A percentile compares a stretch with the other conserved stretches of the same genome.
Conservation (phyloP, 2,329 filamentous ascomycete species). For the Sporothrix inflata region DNA sequence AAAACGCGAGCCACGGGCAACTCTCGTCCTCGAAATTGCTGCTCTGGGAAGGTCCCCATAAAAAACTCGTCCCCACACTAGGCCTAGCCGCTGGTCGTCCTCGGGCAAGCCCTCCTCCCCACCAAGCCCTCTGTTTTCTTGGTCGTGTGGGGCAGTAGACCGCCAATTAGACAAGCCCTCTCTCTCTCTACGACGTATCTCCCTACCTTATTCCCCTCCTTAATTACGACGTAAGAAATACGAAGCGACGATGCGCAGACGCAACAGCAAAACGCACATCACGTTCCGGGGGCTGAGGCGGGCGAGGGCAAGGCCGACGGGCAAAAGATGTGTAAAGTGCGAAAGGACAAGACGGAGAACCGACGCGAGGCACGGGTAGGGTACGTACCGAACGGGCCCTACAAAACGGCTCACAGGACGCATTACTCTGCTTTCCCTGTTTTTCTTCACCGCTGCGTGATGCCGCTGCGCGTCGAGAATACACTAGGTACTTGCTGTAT, state of each 20-base stretch:
- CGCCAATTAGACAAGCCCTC: not conserved
- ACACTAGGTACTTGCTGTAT: too few relatives aligned
- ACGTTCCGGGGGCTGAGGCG: not conserved
- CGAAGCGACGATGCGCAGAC: not conserved
- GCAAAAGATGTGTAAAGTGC: not conserved
- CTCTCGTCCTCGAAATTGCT: not conserved
- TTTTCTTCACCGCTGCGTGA: not conserved
- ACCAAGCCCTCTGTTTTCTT: not conserved
- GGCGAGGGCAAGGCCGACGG: not conserved
- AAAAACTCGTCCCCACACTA: slow-evolving; percentile 8
- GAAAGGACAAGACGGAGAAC: too few relatives aligned
- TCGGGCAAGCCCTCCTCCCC: slow-evolving; percentile 7
- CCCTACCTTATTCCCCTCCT: not conserved
- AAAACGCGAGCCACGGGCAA: not conserved
- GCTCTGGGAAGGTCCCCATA: slow-evolving; percentile 16
- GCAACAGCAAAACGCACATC: not conserved
- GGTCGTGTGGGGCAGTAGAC: not conserved
- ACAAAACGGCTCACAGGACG: too few relatives aligned
- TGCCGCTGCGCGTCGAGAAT: not conserved
- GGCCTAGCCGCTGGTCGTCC: not conserved
- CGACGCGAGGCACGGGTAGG: not conserved
- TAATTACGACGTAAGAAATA: not conserved
- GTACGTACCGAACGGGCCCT: not conserved
- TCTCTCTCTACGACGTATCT: not conserved
- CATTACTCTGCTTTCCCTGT: not conserved